A percentile compares a stretch with the other conserved stretches of the same genome.
phyloP scores from a whole-genome alignment of 2,329 filamentous ascomycete genomes.

The Pseudocercospora eumusae region DNA sequence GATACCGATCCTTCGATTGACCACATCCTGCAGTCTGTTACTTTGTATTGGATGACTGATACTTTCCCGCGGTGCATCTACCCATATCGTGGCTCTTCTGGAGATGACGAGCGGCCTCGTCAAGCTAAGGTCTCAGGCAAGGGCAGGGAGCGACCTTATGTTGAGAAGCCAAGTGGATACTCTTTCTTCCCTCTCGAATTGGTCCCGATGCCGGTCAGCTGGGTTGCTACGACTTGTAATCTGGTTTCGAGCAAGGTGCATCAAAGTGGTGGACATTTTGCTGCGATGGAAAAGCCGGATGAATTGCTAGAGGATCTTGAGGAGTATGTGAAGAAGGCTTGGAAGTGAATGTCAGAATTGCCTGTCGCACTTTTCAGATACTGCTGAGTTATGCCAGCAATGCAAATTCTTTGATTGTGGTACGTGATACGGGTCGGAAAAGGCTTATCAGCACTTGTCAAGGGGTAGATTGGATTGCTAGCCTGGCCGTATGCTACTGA shows the following conservation, averaged over 20 bases:
- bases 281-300: constrained; percentile 35
- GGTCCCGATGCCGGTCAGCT: constrained; percentile 42
- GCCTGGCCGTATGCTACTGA: too few species aligned
- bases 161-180: constrained; percentile 48
- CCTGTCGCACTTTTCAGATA: too few species aligned
- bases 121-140: constrained; percentile 19
- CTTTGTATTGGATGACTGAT: constrained; percentile 58
- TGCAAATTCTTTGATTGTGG: too few species aligned
- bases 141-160: constrained; percentile 29
- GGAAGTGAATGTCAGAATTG: constrained; percentile 26
- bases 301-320: constrained; percentile 40
- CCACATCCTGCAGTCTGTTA: constrained; percentile 51
- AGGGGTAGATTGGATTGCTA: too few species aligned
- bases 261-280: constrained; percentile 45
- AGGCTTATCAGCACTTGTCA: too few species aligned
- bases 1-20: constrained; percentile 47
- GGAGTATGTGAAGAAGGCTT: constrained; percentile 39
- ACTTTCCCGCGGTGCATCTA: constrained; percentile 53
- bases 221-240: constrained; percentile 41
- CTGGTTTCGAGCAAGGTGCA: constrained; percentile 45
- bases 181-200: constrained; percentile 50
- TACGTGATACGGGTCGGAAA: too few species aligned
- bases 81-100: constrained; percentile 45
- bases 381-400: too few species aligned
- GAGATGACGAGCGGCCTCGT: constrained; percentile 26